Evolutionary conservation across 768 basidiomycete genomes (phyloP), one percentile per base, ranked within the genome.

Genomic region (Lentinula edodes): DNA sequence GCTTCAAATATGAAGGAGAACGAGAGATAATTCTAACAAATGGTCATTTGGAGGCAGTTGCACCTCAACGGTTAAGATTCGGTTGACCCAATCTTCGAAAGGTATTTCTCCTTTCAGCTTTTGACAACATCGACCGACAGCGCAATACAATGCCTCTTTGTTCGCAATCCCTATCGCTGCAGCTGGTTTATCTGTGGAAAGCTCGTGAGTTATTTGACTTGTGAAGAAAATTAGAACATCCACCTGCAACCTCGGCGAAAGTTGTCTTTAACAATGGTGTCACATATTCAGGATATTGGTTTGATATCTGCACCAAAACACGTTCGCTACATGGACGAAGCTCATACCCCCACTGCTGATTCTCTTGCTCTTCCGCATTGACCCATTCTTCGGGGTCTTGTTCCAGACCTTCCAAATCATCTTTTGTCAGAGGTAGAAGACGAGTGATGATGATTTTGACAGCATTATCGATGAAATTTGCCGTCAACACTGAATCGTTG

Each of bases 341-440:
- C 67, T 96, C 93, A 67, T 83, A 98, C 67, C 95, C 89, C 95
- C 95, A 98, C 61, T 91, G 86, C 42, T 95, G 94, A 46, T 86
- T 90, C 64, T 94, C 93, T 64, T 87, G 88, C 62, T 93, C 93
- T 72, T 98, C 94, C 9, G 85, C 73, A 62, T 93, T 91, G 10
- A 96, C 83, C 93, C 94, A 99, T 67, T 95, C 92, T 76, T 99
- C 96, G 0, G 95, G 94, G 70, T 95, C 93, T 15, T 82, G 80
- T 74, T 88, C 80, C 91, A 95, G 94, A 5, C 81, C 82, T 65
- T 93, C 85, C 9, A 98, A 79, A 71, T 98, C 96, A 1, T 80
- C 75, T 5, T 89, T 80, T 58, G 89, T 89, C 50, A 99, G 76
- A 12, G 92, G 93, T 71, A 99, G 87, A 68, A 96, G 88, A 8